Evolutionary conservation across 129 eudicot species (phyloP).

Genomic region (Kitagawia praeruptora): DNA sequence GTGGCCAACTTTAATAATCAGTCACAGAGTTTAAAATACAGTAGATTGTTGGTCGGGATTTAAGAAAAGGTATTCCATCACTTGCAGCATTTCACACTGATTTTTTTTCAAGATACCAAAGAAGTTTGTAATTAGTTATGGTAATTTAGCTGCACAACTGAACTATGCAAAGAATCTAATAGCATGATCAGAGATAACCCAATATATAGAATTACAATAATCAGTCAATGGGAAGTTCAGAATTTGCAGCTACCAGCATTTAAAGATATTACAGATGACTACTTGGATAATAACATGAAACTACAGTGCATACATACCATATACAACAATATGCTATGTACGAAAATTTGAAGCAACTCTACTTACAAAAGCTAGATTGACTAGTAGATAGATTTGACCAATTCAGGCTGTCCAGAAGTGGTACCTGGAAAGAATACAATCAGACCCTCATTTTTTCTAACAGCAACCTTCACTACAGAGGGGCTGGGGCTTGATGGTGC

Average conservation of each 20-base stretch:
- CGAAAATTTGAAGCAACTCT: not conserved
- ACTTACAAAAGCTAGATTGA: not conserved
- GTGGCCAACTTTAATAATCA: not conserved
- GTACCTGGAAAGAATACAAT: constrained; percentile 95
- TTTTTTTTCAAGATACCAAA: not conserved
- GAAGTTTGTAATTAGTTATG: not conserved
- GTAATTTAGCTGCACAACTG: not conserved
- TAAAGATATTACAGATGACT: not conserved
- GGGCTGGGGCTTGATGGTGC: constrained; percentile 45
- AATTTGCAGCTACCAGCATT: not conserved
- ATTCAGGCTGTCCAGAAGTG: not conserved
- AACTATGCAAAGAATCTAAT: not conserved
- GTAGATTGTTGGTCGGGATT: not conserved
- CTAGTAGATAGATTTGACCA: not conserved
- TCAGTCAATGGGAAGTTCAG: not conserved
- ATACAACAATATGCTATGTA: not conserved
- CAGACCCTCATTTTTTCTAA: constrained; percentile 69
- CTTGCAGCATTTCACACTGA: not conserved
- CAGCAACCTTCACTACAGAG: constrained; percentile 31
- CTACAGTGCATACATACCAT: not conserved
- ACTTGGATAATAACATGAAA: not conserved
- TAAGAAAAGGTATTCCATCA: not conserved
- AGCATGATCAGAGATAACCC: not conserved
- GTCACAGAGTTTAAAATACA: not conserved
- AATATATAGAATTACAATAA: not conserved